A percentile compares a stretch with the other conserved stretches of the same genome.
Conservation (phyloP, 2,329 filamentous ascomycete species). For the Neopestalotiopsis rosae region DNA sequence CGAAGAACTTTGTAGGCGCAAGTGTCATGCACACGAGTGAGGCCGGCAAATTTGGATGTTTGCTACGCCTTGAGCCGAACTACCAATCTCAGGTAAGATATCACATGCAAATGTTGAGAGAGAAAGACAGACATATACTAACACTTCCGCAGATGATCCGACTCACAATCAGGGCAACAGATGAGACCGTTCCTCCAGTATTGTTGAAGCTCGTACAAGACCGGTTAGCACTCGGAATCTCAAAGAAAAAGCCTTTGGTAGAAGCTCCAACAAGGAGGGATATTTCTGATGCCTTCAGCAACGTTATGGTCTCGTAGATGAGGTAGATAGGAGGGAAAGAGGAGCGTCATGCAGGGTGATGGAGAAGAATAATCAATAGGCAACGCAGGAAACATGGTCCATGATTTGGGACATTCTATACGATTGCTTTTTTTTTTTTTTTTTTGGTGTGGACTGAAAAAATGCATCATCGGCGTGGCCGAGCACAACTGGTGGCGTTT, state of each 20-base stretch:
- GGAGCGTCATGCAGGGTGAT: neutral
- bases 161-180: slow-evolving; percentile 90
- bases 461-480: neutral
- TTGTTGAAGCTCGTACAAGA: slow-evolving; percentile 89
- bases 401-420: neutral
- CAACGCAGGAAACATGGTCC: neutral
- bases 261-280: slow-evolving; percentile 51
- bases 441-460: neutral
- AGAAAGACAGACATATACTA: slow-evolving; percentile 24
- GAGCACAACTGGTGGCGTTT: neutral
- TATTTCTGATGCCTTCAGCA: slow-evolving; percentile 61
- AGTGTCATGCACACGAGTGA: slow-evolving; percentile 83
- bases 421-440: neutral
- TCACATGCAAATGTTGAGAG: neutral
- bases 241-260: slow-evolving; percentile 44
- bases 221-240: slow-evolving; percentile 65
- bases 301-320: slow-evolving; percentile 54
- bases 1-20: slow-evolving; percentile 91
- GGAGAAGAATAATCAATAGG: neutral
- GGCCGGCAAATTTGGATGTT: slow-evolving; percentile 90
- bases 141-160: slow-evolving; percentile 82
- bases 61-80: slow-evolving; percentile 94
- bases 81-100: slow-evolving; percentile 81
- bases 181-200: slow-evolving; percentile 82
- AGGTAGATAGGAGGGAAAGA: neutral